These are phyloP conservation scores for Batrachochytrium dendrobatidis DNA, from an alignment of 371 early-diverging fungal genomes.

Conservation along the genomic window DNA sequence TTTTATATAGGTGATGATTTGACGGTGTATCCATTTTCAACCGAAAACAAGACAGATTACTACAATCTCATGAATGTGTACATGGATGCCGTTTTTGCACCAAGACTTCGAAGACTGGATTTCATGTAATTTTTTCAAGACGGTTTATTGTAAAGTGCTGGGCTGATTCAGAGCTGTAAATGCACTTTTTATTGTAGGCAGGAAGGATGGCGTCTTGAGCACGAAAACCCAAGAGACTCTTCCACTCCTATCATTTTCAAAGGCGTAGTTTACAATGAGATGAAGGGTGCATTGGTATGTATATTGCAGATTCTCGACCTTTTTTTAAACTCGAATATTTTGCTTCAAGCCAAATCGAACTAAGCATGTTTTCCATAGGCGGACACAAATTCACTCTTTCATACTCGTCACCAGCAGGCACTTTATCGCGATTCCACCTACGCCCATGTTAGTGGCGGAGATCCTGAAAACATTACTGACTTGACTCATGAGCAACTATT, in stretches of 20 bases:
- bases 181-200: slow-evolving; percentile 38
- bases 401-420: slow-evolving; percentile 66
- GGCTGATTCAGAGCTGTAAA: not conserved
- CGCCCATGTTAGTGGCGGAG: slow-evolving; percentile 79
- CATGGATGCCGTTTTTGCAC: slow-evolving; percentile 85
- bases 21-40: slow-evolving; percentile 91
- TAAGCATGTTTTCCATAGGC: slow-evolving; percentile 38
- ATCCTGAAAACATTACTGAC: slow-evolving; percentile 80
- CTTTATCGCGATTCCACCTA: slow-evolving; percentile 83
- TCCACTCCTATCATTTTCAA: slow-evolving; percentile 58
- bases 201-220: slow-evolving; percentile 94
- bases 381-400: slow-evolving; percentile 72
- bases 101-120: slow-evolving; percentile 68
- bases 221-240: slow-evolving; percentile 49
- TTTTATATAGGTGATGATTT: slow-evolving; percentile 63
- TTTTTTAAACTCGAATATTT: slow-evolving; percentile 3
- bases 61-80: slow-evolving; percentile 84
- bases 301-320: too few species aligned
- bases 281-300: slow-evolving; percentile 85
- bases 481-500: slow-evolving; percentile 75
- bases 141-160: not conserved
- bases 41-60: slow-evolving; percentile 80
- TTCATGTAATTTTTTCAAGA: slow-evolving; percentile 31
- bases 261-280: slow-evolving; percentile 95
- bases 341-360: not conserved